Conservation (phyloP, 31 red algal genomes). For the Endocladia muricata region DNA sequence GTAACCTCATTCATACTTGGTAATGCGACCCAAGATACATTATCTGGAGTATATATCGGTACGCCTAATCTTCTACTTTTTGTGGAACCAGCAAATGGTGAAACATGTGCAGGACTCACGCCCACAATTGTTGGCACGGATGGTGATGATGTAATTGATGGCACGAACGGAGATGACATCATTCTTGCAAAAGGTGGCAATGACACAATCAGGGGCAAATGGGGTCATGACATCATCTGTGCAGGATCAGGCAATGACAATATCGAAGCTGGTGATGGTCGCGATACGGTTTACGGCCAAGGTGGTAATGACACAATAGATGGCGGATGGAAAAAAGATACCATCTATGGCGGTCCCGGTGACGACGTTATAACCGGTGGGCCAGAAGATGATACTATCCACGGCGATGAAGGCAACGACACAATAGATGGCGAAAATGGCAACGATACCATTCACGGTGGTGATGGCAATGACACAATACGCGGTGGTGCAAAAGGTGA, state of each 20-base stretch:
- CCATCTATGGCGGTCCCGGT: neutral
- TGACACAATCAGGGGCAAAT: neutral
- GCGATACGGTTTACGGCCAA: neutral
- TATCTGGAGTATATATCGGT: too few species aligned
- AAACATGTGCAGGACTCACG: too few species aligned
- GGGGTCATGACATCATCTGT: neutral
- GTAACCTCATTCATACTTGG: too few species aligned
- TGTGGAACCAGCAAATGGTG: too few species aligned
- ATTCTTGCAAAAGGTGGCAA: neutral
- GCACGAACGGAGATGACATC: neutral
- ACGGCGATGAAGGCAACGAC: neutral
- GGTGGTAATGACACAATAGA: neutral
- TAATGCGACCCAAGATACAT: too few species aligned
- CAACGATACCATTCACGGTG: neutral
- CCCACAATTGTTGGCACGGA: too few species aligned
- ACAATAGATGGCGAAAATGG: neutral
- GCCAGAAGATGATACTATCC: neutral
- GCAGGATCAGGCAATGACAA: neutral
- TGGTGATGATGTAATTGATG: neutral
- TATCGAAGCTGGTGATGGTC: neutral
- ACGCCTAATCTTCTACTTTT: too few species aligned
- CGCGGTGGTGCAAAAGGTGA: neutral
- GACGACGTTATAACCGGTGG: neutral
- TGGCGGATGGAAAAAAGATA: too few species aligned
- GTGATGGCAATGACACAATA: neutral